Evolutionary conservation across 441 rosid genomes (phyloP).

Genomic region (Oxalis stricta): DNA sequence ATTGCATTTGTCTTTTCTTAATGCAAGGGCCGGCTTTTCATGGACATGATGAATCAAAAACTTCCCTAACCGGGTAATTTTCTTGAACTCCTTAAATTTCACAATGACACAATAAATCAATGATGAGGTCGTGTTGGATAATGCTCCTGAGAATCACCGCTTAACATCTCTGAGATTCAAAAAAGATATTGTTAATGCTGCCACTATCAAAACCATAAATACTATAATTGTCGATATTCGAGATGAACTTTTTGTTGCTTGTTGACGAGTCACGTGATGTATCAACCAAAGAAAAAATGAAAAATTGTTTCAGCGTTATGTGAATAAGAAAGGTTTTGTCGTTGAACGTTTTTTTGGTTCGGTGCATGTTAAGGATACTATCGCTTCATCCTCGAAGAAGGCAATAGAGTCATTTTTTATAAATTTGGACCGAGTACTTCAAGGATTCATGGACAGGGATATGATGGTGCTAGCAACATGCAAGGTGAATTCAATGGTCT

Average conservation of each 20-base stretch:
- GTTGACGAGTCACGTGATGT: neutral
- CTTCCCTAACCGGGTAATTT: neutral
- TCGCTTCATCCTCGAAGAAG: neutral
- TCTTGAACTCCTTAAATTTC: too few relatives aligned
- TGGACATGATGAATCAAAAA: neutral
- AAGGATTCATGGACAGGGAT: neutral
- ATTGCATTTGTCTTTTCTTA: neutral
- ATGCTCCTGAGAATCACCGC: neutral
- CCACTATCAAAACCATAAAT: neutral
- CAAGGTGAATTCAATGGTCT: neutral
- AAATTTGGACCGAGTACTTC: neutral
- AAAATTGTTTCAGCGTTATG: neutral
- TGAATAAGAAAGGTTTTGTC: neutral
- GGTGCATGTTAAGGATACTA: neutral
- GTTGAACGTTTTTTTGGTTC: neutral
- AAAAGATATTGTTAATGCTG: neutral
- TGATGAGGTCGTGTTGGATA: neutral
- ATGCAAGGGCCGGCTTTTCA: neutral
- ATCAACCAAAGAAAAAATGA: neutral
- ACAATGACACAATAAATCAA: too few relatives aligned
- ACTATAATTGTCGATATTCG: neutral
- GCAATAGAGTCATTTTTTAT: neutral
- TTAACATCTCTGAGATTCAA: neutral
- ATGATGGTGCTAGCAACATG: constrained; percentile 5
- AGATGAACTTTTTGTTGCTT: neutral